Conservation (phyloP, 1,284 basidiomycete species). For the Fomitopsis palustris region DNA sequence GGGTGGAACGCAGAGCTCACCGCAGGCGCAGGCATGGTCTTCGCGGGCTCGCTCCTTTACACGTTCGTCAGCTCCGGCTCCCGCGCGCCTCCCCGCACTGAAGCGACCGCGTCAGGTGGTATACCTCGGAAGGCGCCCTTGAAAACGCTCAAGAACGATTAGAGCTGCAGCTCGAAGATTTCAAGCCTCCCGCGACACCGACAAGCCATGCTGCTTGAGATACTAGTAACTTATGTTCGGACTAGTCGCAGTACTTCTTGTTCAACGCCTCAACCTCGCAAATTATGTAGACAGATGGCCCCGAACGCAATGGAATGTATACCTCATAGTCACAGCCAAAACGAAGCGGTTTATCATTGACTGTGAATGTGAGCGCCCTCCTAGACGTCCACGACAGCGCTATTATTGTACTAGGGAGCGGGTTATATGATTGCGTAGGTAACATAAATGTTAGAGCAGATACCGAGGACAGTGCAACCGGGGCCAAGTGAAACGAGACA, state of each 20-base stretch:
- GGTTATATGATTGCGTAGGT: slow-evolving; percentile 6
- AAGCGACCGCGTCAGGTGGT: slow-evolving; percentile 4
- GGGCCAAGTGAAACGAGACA: not conserved
- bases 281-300: not conserved
- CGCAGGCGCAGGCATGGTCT: slow-evolving; percentile 62
- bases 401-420: slow-evolving; percentile 8
- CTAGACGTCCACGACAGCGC: slow-evolving; percentile 1
- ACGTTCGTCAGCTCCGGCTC: slow-evolving; percentile 23
- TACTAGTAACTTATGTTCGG: too few species aligned
- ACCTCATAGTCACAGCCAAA: not conserved
- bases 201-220: not conserved
- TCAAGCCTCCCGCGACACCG: not conserved
- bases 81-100: slow-evolving; percentile 1
- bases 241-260: not conserved
- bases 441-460: slow-evolving; percentile 7
- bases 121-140: not conserved
- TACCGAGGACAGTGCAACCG: slow-evolving; percentile 2
- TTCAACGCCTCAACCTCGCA: too few species aligned
- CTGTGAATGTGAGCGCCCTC: not conserved
- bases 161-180: not conserved
- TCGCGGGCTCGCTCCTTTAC: slow-evolving; percentile 59
- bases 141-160: slow-evolving; percentile 3
- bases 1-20: slow-evolving; percentile 63
- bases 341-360: not conserved
- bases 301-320: not conserved